These are phyloP conservation scores for Heracleum sosnowskyi DNA, from an alignment of 129 eudicot genomes.

Conservation along the genomic window DNA sequence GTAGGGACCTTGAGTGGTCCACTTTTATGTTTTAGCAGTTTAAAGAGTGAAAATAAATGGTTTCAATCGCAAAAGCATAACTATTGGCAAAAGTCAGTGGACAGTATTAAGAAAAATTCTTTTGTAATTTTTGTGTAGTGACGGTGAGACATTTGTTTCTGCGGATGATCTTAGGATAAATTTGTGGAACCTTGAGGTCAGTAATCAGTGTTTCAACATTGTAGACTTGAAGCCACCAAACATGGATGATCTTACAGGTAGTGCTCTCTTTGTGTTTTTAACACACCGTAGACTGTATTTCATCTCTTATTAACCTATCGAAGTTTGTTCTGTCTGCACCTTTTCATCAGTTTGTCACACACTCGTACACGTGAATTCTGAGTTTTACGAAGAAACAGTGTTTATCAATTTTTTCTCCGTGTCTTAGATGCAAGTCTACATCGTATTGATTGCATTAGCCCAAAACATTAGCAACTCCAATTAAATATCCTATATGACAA, in stretches of 20 bases:
- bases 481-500: not conserved
- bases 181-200: constrained; percentile 86
- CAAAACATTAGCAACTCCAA: not conserved
- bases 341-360: not conserved
- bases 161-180: constrained; percentile 82
- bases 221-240: constrained; percentile 78
- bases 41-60: not conserved
- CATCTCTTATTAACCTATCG: not conserved
- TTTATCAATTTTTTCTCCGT: not conserved
- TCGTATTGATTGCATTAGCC: not conserved
- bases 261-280: not conserved
- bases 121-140: constrained; percentile 47
- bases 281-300: not conserved
- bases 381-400: not conserved
- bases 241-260: constrained; percentile 96
- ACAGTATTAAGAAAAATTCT: not conserved
- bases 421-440: not conserved
- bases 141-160: constrained; percentile 82
- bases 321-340: not conserved
- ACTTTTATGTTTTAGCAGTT: not conserved
- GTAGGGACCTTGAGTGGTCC: not conserved
- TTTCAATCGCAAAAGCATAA: not conserved
- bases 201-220: constrained; percentile 79
- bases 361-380: not conserved
- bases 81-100: not conserved